Evolutionary conservation across 129 eudicot species (phyloP).

Genomic region (Flaveria robusta): DNA sequence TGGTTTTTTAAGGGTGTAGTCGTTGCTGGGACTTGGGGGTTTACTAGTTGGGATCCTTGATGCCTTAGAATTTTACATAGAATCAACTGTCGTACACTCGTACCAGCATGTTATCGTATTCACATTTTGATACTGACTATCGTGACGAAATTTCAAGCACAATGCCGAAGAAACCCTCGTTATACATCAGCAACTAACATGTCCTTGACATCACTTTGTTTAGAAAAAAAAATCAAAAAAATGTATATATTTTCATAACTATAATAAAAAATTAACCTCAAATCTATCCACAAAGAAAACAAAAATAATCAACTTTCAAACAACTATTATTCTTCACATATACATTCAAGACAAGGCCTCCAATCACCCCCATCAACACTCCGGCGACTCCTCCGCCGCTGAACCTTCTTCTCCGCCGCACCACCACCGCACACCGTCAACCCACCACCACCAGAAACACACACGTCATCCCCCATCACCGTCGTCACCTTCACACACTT

Average conservation of each 20-base stretch:
- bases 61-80: too few relatives aligned
- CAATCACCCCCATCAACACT: conserved; percentile 53
- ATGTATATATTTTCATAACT: conserved; percentile 16
- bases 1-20: too few relatives aligned
- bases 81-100: too few relatives aligned
- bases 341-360: conserved; percentile 68
- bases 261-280: not conserved
- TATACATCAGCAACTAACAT: not conserved
- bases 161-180: not conserved
- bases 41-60: too few relatives aligned
- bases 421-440: too few relatives aligned
- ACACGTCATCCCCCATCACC: conserved; percentile 11
- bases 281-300: conserved; percentile 24
- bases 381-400: conserved; percentile 48
- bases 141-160: too few relatives aligned
- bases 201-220: conserved; percentile 18
- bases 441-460: conserved; percentile 15
- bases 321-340: conserved; percentile 57
- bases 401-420: conserved; percentile 38
- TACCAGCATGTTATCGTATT: too few relatives aligned
- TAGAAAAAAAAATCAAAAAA: not conserved
- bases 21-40: too few relatives aligned
- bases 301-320: conserved; percentile 13
- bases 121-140: too few relatives aligned
- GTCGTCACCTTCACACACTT: conserved; percentile 15